A percentile compares a stretch with the other conserved stretches of the same genome.
Evolutionary conservation across 108 stramenopile genomes (phyloP).

Genomic region (Heterococcus sp.): DNA sequence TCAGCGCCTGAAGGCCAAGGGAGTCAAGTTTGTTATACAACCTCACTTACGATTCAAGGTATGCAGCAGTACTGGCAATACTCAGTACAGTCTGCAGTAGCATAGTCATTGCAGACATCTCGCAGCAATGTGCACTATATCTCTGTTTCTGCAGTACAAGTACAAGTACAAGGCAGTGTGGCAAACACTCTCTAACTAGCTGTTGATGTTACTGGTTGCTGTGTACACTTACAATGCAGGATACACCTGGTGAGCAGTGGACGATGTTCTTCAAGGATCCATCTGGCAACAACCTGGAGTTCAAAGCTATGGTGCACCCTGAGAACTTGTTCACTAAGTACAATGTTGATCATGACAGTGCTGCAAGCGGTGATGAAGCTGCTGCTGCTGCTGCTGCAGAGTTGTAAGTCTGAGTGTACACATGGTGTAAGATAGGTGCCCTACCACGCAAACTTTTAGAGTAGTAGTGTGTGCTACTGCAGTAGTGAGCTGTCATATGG

Average conservation of each 20-base stretch:
- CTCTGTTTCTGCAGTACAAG: not conserved
- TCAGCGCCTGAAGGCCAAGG: constrained; percentile 64
- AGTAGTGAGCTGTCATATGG: too few species aligned
- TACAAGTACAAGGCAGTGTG: not conserved
- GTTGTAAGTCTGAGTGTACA: too few species aligned
- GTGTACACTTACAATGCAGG: not conserved
- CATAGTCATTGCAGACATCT: not conserved
- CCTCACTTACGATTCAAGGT: constrained; percentile 88
- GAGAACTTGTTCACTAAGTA: constrained; percentile 95
- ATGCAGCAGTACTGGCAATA: not conserved
- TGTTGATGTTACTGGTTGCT: not conserved
- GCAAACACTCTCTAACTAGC: not conserved
- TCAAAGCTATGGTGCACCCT: constrained; percentile 92
- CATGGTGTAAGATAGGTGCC: too few species aligned
- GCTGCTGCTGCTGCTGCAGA: too few species aligned
- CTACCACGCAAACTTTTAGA: too few species aligned
- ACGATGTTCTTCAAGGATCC: constrained; percentile 97
- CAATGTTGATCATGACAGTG: constrained; percentile 51
- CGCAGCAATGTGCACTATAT: not conserved
- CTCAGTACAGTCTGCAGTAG: not conserved
- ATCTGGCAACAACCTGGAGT: constrained; percentile 91
- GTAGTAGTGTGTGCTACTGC: too few species aligned
- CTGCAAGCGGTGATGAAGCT: too few species aligned
- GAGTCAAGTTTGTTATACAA: constrained; percentile 81
- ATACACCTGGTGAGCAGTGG: constrained; percentile 85